Evolutionary conservation across 139 green algal genomes (phyloP).

Genomic region (Deuterostichococcus epilithicus): DNA sequence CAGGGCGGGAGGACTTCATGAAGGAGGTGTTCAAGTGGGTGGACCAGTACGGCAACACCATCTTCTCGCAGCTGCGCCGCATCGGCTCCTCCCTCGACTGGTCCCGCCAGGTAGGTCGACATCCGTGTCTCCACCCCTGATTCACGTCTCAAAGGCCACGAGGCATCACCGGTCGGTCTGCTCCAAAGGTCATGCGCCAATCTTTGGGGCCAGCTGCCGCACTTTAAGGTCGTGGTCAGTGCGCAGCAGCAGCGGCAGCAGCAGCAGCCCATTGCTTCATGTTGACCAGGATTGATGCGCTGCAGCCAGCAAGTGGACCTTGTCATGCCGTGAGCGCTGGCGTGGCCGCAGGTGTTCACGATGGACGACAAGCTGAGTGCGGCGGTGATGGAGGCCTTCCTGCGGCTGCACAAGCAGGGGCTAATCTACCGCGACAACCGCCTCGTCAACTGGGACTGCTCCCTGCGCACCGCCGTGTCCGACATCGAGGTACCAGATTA

Average conservation of each 20-base stretch:
- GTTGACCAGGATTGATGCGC: background rate
- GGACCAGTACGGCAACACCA: constrained; percentile 83
- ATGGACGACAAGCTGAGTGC: constrained; percentile 86
- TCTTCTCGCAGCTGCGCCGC: constrained; percentile 84
- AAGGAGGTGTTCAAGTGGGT: constrained; percentile 84
- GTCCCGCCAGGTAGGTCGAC: constrained; percentile 36
- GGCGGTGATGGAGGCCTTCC: constrained; percentile 71
- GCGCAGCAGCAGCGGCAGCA: too few species aligned
- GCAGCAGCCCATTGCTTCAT: too few species aligned
- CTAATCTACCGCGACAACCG: constrained; percentile 96
- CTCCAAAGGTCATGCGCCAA: too few species aligned
- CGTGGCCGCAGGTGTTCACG: constrained; percentile 76
- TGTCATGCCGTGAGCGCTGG: background rate
- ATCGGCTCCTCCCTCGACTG: constrained; percentile 91
- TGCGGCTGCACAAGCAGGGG: constrained; percentile 67
- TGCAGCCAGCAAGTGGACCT: background rate
- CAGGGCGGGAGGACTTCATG: constrained; percentile 91
- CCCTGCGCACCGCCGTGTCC: constrained; percentile 87
- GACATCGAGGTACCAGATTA: constrained; percentile 85
- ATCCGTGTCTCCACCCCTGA: background rate
- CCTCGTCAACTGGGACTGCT: constrained; percentile 97
- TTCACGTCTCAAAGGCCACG: too few species aligned
- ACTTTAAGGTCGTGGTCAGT: too few species aligned
- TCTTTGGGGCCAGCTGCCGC: too few species aligned
- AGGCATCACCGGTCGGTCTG: too few species aligned